Conservation (phyloP, 1,284 basidiomycete species). For the Pseudozyma pruni region DNA sequence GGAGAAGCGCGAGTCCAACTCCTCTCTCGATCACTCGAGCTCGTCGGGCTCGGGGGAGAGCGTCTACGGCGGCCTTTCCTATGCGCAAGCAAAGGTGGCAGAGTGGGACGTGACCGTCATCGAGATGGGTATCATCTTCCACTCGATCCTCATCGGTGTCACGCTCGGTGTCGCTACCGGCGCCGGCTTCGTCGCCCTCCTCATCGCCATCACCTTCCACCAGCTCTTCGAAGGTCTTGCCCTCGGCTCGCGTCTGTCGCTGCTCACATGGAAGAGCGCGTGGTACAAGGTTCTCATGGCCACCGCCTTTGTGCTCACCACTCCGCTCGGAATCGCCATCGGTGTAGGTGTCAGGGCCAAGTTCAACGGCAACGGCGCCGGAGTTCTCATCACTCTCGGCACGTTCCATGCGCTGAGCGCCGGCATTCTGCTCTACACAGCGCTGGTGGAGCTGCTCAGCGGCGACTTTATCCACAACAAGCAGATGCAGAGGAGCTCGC, state of each 20-base stretch:
- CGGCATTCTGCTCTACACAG: conserved; percentile 91
- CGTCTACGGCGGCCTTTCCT: conserved; percentile 16
- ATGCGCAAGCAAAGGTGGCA: conserved; percentile 30
- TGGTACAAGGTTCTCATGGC: conserved; percentile 55
- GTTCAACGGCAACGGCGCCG: conserved; percentile 82
- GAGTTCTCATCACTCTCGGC: conserved; percentile 82
- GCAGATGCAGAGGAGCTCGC: conserved; percentile 20
- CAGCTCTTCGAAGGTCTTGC: conserved; percentile 51
- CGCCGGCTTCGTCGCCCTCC: conserved; percentile 55
- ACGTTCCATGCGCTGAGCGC: conserved; percentile 84
- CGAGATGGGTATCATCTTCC: conserved; percentile 70
- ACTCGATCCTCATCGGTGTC: conserved; percentile 64
- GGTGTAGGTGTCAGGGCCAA: conserved; percentile 83
- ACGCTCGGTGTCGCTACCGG: conserved; percentile 64
- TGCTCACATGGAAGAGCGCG: conserved; percentile 32
- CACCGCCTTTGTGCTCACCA: conserved; percentile 53
- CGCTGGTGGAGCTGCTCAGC: conserved; percentile 79
- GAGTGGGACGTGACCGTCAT: conserved; percentile 66
- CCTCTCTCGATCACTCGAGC: conserved; percentile 3
- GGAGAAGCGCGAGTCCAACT: conserved; percentile 4
- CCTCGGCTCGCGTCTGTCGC: conserved; percentile 54
- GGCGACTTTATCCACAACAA: conserved; percentile 43
- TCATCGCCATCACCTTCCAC: conserved; percentile 66
- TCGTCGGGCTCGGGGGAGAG: not conserved
- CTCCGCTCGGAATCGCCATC: conserved; percentile 73